Evolutionary conservation across 495 filamentous ascomycete species (phyloP).

Genomic region (Podospora pseudocomata): DNA sequence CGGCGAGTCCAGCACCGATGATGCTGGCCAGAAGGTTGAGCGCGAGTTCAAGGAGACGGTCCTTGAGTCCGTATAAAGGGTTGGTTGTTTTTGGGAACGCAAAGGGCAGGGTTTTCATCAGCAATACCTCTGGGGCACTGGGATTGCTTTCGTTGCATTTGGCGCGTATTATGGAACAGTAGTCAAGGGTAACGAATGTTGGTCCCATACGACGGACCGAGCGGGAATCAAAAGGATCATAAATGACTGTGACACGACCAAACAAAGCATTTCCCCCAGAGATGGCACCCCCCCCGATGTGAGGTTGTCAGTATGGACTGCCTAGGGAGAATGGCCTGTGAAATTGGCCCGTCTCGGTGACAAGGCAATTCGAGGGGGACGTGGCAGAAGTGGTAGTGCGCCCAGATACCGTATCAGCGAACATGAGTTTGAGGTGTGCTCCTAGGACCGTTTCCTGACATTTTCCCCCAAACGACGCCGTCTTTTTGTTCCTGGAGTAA

Average conservation of each 20-base stretch:
- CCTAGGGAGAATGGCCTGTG: slow-evolving; percentile 10
- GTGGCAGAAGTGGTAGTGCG: slow-evolving; percentile 9
- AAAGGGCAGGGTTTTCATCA: slow-evolving; percentile 47
- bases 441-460: neutral
- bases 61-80: slow-evolving; percentile 82
- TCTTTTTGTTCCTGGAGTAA: neutral
- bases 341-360: slow-evolving; percentile 1
- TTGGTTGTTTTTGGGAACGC: slow-evolving; percentile 42
- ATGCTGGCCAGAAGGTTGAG: slow-evolving; percentile 97
- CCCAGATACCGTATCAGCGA: slow-evolving; percentile 14
- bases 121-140: slow-evolving; percentile 47
- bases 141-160: slow-evolving; percentile 54
- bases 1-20: slow-evolving; percentile 94
- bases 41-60: slow-evolving; percentile 98
- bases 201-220: slow-evolving; percentile 31
- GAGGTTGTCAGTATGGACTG: slow-evolving; percentile 11
- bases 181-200: slow-evolving; percentile 45
- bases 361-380: slow-evolving; percentile 9
- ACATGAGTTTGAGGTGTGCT: slow-evolving; percentile 4
- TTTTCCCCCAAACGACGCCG: neutral
- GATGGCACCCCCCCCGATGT: slow-evolving; percentile 9
- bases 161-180: slow-evolving; percentile 50
- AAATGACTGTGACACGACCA: slow-evolving; percentile 31
- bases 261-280: slow-evolving; percentile 16
- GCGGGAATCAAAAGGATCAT: slow-evolving; percentile 39